A percentile compares a stretch with the other conserved stretches of the same genome.
These are phyloP conservation scores for Nakaseomyces kungkrabaensis DNA, from an alignment of 1,139 yeast genomes.

Conservation along the genomic window DNA sequence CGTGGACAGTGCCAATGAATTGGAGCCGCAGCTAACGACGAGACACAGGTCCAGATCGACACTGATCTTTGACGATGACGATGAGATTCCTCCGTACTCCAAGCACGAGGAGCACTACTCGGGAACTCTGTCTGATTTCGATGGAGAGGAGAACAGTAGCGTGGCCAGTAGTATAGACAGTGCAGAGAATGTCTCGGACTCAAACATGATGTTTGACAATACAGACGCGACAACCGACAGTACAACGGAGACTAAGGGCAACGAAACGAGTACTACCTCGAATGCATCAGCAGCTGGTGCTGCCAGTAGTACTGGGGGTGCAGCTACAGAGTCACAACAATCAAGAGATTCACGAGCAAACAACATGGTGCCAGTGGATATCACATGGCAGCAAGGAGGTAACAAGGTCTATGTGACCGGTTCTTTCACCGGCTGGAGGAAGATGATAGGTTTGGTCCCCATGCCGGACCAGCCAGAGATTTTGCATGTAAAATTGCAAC, in stretches of 20 bases:
- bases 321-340: no score
- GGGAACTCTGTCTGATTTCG: constrained; percentile 8
- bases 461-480: constrained; percentile 35
- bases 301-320: no score
- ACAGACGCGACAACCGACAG: background rate
- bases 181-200: constrained; percentile 1
- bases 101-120: constrained; percentile 10
- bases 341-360: background rate
- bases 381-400: constrained; percentile 93
- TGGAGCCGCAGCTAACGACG: constrained; percentile 10
- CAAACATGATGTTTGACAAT: background rate
- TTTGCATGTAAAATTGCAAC: constrained; percentile 46
- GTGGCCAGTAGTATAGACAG: constrained; percentile 5
- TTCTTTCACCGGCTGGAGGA: constrained; percentile 94
- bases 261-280: background rate
- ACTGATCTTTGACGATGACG: constrained; percentile 17
- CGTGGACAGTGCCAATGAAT: constrained; percentile 21
- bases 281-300: no score
- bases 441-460: constrained; percentile 67
- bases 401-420: constrained; percentile 86
- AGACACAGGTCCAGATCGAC: constrained; percentile 12
- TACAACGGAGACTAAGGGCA: background rate
- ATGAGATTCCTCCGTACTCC: constrained; percentile 14
- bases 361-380: constrained; percentile 55
- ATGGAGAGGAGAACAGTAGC: constrained; percentile 3